A percentile compares a stretch with the other conserved stretches of the same genome.
These are phyloP conservation scores for Coniosporium tulheliwenetii DNA, from an alignment of 2,329 filamentous ascomycete genomes.

Conservation along the genomic window DNA sequence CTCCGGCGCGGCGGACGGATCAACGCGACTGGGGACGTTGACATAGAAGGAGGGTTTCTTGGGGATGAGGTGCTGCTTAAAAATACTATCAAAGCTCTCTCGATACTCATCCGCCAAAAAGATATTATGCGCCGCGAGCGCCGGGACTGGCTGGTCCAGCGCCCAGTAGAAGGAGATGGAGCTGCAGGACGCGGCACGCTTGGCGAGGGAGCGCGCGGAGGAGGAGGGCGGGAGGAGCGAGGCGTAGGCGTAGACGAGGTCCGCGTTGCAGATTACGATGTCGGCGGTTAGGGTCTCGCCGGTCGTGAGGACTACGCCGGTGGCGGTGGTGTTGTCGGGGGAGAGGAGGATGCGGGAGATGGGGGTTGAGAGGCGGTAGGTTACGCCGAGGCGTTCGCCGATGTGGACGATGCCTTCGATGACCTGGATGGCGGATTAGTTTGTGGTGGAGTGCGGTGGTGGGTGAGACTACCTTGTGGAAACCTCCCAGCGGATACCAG, in stretches of 20 bases:
- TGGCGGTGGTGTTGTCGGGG: conserved; percentile 34
- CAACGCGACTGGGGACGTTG: conserved; percentile 57
- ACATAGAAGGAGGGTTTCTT: conserved; percentile 60
- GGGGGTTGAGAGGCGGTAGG: conserved; percentile 44
- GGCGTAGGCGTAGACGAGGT: conserved; percentile 60
- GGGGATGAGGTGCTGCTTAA: conserved; percentile 52
- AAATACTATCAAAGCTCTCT: conserved; percentile 62
- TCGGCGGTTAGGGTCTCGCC: conserved; percentile 47
- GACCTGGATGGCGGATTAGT: conserved; percentile 14
- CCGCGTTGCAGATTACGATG: conserved; percentile 55
- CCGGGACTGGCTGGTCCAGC: conserved; percentile 41
- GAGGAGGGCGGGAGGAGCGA: conserved; percentile 45
- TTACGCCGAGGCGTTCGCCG: conserved; percentile 44
- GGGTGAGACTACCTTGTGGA: conserved; percentile 36
- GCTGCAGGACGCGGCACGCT: conserved; percentile 47
- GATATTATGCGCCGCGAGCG: conserved; percentile 58
- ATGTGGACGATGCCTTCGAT: conserved; percentile 48
- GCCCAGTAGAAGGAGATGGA: conserved; percentile 69
- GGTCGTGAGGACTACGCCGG: conserved; percentile 42
- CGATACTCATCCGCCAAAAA: conserved; percentile 60
- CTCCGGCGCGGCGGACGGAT: conserved; percentile 49
- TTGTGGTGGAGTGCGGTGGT: background rate
- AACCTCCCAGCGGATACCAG: conserved; percentile 59
- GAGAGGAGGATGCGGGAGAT: conserved; percentile 41
- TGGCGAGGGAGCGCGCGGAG: conserved; percentile 24